These are phyloP conservation scores for Trichothecium roseum DNA, from an alignment of 2,329 filamentous ascomycete species.

Conservation along the genomic window DNA sequence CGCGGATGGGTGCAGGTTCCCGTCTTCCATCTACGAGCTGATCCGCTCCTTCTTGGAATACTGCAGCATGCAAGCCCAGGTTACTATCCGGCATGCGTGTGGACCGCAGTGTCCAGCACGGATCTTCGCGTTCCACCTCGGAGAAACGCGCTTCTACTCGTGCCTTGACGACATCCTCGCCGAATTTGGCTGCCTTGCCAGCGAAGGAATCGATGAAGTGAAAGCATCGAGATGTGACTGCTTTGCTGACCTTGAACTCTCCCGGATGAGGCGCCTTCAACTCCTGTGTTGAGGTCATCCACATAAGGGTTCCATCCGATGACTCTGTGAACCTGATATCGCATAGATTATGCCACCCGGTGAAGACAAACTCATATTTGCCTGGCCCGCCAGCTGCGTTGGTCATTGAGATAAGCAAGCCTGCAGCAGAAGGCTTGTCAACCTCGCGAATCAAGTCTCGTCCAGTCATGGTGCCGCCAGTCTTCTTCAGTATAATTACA, in stretches of 20 bases:
- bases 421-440: slow-evolving; percentile 64
- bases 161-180: slow-evolving; percentile 80
- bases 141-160: slow-evolving; percentile 76
- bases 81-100: slow-evolving; percentile 51
- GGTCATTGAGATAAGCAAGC: slow-evolving; percentile 52
- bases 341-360: slow-evolving; percentile 58
- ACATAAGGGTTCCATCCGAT: slow-evolving; percentile 51
- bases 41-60: slow-evolving; percentile 60
- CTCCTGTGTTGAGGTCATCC: slow-evolving; percentile 55
- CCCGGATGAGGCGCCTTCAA: slow-evolving; percentile 44
- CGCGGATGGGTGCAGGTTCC: slow-evolving; percentile 57
- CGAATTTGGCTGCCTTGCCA: slow-evolving; percentile 63
- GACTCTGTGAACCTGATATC: slow-evolving; percentile 67
- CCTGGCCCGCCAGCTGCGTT: slow-evolving; percentile 51
- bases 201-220: slow-evolving; percentile 67
- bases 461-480: slow-evolving; percentile 52
- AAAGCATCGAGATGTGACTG: slow-evolving; percentile 56
- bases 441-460: slow-evolving; percentile 75
- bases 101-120: slow-evolving; percentile 70
- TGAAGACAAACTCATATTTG: slow-evolving; percentile 63
- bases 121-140: slow-evolving; percentile 71
- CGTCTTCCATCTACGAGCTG: slow-evolving; percentile 53
- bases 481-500: slow-evolving; percentile 66
- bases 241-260: slow-evolving; percentile 28
- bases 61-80: slow-evolving; percentile 51